phyloP scores from a whole-genome alignment of 1,284 basidiomycete genomes.

The Ustilago nuda region DNA sequence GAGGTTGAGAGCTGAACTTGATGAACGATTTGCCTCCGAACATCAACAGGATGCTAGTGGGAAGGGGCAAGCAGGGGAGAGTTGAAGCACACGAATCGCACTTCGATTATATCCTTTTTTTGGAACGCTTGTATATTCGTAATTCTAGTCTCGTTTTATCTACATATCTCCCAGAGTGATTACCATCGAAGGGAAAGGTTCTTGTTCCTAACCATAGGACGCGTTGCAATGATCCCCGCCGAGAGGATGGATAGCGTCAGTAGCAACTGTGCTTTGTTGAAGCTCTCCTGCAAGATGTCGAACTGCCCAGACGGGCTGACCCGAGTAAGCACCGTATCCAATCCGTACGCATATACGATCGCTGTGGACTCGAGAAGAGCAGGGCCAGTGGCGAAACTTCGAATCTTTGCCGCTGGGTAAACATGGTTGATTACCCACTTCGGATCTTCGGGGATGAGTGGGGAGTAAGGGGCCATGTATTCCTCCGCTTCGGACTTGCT shows the following conservation, averaged over 20 bases:
- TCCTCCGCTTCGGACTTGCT: constrained; percentile 85
- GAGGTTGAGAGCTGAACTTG: constrained; percentile 55
- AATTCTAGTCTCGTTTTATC: background rate
- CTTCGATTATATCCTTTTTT: background rate
- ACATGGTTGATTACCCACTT: constrained; percentile 81
- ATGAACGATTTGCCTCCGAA: constrained; percentile 5
- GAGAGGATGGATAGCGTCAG: constrained; percentile 81
- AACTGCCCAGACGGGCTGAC: constrained; percentile 89
- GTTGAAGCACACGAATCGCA: background rate
- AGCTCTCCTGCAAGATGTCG: constrained; percentile 79
- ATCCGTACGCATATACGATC: constrained; percentile 84
- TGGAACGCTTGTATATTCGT: background rate
- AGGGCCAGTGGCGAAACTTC: constrained; percentile 75
- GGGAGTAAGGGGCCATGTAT: constrained; percentile 84
- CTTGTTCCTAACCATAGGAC: constrained; percentile 55
- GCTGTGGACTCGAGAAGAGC: constrained; percentile 91
- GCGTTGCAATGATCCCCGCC: constrained; percentile 79
- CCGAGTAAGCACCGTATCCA: constrained; percentile 87
- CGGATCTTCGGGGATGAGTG: constrained; percentile 80
- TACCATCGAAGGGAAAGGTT: constrained; percentile 36
- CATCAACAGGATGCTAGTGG: background rate
- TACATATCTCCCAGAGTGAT: background rate
- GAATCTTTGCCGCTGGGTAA: constrained; percentile 74
- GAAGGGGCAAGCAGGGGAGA: background rate
- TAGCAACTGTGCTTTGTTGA: constrained; percentile 93